A percentile compares a stretch with the other conserved stretches of the same genome.
Evolutionary conservation across 2,329 filamentous ascomycete genomes (phyloP).

Genomic region (Aspergillus novofumigatus): DNA sequence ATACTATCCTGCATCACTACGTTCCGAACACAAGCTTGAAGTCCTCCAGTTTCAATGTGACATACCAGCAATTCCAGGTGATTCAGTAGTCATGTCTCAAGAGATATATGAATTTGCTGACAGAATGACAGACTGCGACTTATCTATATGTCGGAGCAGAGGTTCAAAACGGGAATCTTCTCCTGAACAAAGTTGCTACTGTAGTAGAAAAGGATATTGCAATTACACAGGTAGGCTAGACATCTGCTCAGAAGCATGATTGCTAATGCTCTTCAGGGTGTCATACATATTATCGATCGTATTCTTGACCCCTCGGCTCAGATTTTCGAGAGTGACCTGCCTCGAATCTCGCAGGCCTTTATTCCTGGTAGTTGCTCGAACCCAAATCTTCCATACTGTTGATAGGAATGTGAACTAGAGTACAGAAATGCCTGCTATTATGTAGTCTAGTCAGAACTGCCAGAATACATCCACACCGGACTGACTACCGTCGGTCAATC

Average conservation of each 20-base stretch:
- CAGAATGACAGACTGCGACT: not conserved
- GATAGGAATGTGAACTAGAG: not conserved
- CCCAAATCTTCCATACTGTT: conserved; percentile 2
- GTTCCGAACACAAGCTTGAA: conserved; percentile 1
- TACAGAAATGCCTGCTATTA: too few species aligned
- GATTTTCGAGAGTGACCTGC: not conserved
- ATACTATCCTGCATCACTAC: conserved; percentile 2
- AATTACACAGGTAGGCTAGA: not conserved
- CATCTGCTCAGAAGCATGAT: too few species aligned
- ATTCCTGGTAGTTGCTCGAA: conserved; percentile 6
- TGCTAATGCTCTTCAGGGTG: not conserved
- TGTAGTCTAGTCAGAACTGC: too few species aligned
- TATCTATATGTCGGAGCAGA: conserved; percentile 2
- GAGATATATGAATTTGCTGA: not conserved
- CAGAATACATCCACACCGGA: too few species aligned
- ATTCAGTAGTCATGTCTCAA: fast-evolving
- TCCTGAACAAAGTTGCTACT: conserved; percentile 2
- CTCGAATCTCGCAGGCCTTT: not conserved
- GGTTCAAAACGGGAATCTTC: not conserved
- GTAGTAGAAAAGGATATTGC: conserved; percentile 1
- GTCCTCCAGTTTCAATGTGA: not conserved
- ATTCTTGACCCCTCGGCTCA: conserved; percentile 2
- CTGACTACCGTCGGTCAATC: too few species aligned
- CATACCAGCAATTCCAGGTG: conserved; percentile 2
- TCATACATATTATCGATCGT: conserved; percentile 2